phyloP scores from a whole-genome alignment of 257 asterid species.

The Coffea eugenioides region DNA sequence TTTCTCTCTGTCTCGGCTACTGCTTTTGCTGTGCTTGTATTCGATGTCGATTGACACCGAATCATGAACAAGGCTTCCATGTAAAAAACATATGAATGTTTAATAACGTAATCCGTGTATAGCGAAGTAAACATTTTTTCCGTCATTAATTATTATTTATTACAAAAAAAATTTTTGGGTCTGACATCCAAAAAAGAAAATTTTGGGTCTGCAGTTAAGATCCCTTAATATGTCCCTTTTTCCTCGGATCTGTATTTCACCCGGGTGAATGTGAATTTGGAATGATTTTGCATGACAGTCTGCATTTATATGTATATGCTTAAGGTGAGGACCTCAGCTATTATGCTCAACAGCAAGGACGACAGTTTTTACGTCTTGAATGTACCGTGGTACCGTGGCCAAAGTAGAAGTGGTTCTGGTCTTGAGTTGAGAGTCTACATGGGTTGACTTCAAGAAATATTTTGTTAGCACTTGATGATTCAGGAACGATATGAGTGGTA shows the following conservation, averaged over 20 bases:
- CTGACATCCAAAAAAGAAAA: neutral
- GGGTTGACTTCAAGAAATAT: neutral
- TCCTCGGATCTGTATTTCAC: neutral
- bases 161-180: neutral
- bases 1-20: slow-evolving; percentile 25
- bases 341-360: neutral
- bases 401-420: neutral
- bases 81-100: neutral
- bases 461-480: neutral
- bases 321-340: neutral
- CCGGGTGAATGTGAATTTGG: neutral
- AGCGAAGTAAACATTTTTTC: neutral
- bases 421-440: neutral
- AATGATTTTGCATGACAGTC: neutral
- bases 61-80: neutral
- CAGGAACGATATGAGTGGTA: neutral
- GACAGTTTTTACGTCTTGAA: neutral
- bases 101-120: neutral
- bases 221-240: neutral
- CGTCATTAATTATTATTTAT: slow-evolving; percentile 13
- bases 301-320: too few species aligned
- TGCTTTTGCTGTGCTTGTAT: slow-evolving; percentile 30
- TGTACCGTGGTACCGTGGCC: neutral
- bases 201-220: neutral
- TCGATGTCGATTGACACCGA: neutral